Conservation (phyloP, 257 asterid genomes). For the Penstemon davidsonii region DNA sequence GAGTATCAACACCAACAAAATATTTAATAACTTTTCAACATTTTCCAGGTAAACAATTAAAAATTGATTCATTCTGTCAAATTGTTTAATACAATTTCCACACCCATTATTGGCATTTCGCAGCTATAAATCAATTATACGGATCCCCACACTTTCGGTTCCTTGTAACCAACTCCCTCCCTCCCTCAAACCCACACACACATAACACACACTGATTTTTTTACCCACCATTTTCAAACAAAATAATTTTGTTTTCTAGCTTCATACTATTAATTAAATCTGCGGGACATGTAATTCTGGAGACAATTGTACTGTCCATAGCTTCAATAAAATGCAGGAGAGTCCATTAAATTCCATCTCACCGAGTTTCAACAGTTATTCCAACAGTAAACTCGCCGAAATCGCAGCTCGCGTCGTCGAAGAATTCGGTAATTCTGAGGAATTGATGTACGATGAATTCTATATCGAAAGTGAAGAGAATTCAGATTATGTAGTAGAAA, state of each 20-base stretch:
- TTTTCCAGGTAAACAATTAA: no score
- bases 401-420: conserved; percentile 53
- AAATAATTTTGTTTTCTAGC: not conserved
- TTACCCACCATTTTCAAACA: conserved; percentile 6
- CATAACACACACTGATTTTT: not conserved
- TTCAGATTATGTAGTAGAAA: conserved; percentile 20
- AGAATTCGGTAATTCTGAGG: conserved; percentile 27
- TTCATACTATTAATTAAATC: not conserved
- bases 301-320: not conserved
- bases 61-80: no score
- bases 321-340: conserved; percentile 30
- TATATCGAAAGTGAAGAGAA: conserved; percentile 29
- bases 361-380: conserved; percentile 57
- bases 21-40: no score
- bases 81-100: conserved; percentile 9
- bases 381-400: conserved; percentile 33
- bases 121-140: conserved; percentile 23
- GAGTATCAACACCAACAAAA: no score
- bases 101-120: not conserved
- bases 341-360: conserved; percentile 32
- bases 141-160: conserved; percentile 32
- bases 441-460: conserved; percentile 23
- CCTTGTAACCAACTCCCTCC: conserved; percentile 33
- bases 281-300: not conserved
- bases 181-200: not conserved